Base-by-base conservation (phyloP, 441 rosid species). In the Croton laevigatus region DNA sequence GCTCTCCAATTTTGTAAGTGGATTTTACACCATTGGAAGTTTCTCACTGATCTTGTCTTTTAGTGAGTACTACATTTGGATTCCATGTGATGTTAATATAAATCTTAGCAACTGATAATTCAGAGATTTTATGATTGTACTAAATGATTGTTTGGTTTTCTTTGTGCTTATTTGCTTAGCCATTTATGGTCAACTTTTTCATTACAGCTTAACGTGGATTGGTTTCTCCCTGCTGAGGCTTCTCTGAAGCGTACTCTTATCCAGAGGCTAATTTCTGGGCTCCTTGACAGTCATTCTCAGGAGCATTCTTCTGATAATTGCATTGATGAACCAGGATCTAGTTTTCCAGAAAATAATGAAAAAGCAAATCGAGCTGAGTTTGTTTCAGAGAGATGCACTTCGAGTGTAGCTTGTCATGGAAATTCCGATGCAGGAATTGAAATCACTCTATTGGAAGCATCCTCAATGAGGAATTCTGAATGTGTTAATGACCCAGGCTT, bases 201-300 rank as follows among this genome's bases (percentile, higher is more conserved):
- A 59, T 7, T 59, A 52, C 93, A 92, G 98, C 94, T 92, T 75
- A 83, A 71, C 42, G 77, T 40, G 78, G 77, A 87, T 63, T 92
- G 98, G 96, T 92, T 92, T 83, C 87, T 83, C 57, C 86, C 96
- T 37, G 75, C 69, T 3, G 97, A 92, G 73, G 97, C 93, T 66
- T 88, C 89, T 60, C 76, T 68, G 65, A 92, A 92, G 79, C 97
- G 96, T 63, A 71, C 71, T 59, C 76, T 68, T 71, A 88, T 91
- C 70, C 82, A 78, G 71, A 80, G 76, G 68, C 77, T 92, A 71
- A 81, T 92, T 69, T 82, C 76, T 68, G 86, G 76, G 74, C 82
- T 90, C 64, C 80, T 80, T 51, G 79, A 85, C 76, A 82, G 81
- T 66, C 81, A 76, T 70, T 66, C 65, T 52, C 60, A 4, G 40